Evolutionary conservation across 2,329 filamentous ascomycete species (phyloP).

Genomic region (Ophiosphaerella narmari): DNA sequence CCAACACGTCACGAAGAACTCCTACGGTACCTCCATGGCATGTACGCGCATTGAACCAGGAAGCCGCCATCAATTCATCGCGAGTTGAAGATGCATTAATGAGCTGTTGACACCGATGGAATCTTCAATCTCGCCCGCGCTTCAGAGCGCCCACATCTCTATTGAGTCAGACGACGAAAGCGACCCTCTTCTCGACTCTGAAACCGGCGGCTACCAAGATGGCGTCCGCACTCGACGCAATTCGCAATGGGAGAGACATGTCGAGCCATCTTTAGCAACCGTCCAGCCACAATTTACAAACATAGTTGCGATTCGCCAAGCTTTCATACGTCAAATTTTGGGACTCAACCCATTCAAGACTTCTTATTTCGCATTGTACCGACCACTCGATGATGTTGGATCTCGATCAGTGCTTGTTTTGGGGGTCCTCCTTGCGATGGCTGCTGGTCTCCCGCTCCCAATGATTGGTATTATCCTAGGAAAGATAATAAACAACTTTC

Average conservation of each 20-base stretch:
- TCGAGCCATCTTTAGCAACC: slow-evolving; percentile 42
- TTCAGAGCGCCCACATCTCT: slow-evolving; percentile 8
- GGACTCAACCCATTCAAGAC: slow-evolving; percentile 52
- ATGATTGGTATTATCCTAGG: slow-evolving; percentile 64
- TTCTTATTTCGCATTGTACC: slow-evolving; percentile 57
- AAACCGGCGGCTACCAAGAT: slow-evolving; percentile 20
- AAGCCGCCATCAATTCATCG: background rate
- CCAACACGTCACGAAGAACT: slow-evolving; percentile 1
- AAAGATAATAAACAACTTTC: slow-evolving; percentile 57
- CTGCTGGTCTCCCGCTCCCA: slow-evolving; percentile 63
- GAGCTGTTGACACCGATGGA: slow-evolving; percentile 7
- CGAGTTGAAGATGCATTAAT: background rate
- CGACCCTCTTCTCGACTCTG: slow-evolving; percentile 26
- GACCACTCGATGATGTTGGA: slow-evolving; percentile 48
- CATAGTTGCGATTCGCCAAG: slow-evolving; percentile 36
- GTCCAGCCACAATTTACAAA: slow-evolving; percentile 40
- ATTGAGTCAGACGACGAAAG: slow-evolving; percentile 18
- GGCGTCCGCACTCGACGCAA: slow-evolving; percentile 22
- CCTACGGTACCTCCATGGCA: slow-evolving; percentile 15
- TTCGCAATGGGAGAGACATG: slow-evolving; percentile 39
- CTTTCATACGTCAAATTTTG: slow-evolving; percentile 46
- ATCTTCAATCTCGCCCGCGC: slow-evolving; percentile 1
- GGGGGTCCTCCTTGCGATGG: slow-evolving; percentile 52
- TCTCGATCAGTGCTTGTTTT: slow-evolving; percentile 43
- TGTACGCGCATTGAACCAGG: slow-evolving; percentile 6